Base-by-base conservation (phyloP, 352 stramenopile genomes). In the Peronospora tabacina region DNA sequence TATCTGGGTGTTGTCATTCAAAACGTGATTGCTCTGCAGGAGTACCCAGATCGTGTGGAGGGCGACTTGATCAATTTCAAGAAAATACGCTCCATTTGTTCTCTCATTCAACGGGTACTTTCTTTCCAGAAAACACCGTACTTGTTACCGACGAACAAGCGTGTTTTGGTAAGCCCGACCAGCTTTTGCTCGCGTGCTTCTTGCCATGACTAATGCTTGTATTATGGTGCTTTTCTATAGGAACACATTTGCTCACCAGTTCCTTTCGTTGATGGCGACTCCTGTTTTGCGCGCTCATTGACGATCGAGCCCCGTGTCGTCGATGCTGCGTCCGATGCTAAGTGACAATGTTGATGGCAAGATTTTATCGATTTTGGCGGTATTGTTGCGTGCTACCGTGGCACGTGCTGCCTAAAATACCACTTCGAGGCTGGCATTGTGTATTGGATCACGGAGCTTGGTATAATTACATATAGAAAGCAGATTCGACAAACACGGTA, bases 1-100 rank as follows among this genome's bases (percentile, higher is more conserved):
- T 94, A 94, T 57, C 66, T 94, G 44, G 83, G 83, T 3, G 62
- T 90, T n/a, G 62, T 94, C 7, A 85, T 90, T 57, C 83, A 94
- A 57, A 88, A 90, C 40, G 76, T 91, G 45, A 72, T 94, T 22
- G 74, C 81, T 12, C 54, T 90, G 7, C 80, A 94, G 53, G 83
- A 94, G 46, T 94, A 77, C 45, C 83, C 83, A 0, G 81, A 94
- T 46, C 69, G 61, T 15, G 64, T 90, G 4, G 76, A 90, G 52
- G 75, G 66, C 24, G 77, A 86, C 19, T 49, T 90, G 19, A 83
- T 94, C 61, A 94, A 94, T 47, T 90, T 94, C 40, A 91, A 91
- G 45, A 94, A 94, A 63, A 87, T 91, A 47, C 79, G 82, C 24
- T 71, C 81, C 28, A 84, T 89, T 29, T 66, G 76, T 4, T 58